Percentiles rank a stretch among this genome's conserved stretches.
These are phyloP conservation scores for Gonium pectorale DNA, from an alignment of 139 green algal species.

Conservation along the genomic window DNA sequence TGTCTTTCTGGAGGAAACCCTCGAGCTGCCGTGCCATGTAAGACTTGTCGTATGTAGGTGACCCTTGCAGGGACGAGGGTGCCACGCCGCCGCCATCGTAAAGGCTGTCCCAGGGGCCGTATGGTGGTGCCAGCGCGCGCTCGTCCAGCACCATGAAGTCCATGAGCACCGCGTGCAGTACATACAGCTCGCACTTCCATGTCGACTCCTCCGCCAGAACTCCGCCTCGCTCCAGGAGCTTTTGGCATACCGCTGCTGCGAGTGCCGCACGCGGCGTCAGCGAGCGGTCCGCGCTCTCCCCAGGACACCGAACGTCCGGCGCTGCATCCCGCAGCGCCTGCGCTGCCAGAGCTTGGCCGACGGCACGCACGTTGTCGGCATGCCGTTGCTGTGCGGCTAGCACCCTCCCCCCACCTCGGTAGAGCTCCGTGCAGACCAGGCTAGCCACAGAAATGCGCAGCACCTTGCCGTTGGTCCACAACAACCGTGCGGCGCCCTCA, in stretches of 20 bases:
- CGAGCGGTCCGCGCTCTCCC: no score
- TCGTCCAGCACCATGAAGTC: not conserved
- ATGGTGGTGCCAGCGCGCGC: not conserved
- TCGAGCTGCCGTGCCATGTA: no score
- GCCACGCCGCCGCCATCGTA: no score
- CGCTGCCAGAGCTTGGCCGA: not conserved
- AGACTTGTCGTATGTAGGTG: no score
- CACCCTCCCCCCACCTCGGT: not conserved
- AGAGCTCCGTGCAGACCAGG: not conserved
- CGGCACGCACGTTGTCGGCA: not conserved
- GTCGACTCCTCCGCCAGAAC: no score
- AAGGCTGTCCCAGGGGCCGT: not conserved
- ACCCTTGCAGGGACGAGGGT: no score
- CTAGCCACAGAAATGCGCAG: not conserved
- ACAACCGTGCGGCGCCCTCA: no score
- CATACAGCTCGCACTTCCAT: constrained; percentile 10
- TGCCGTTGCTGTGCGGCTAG: not conserved
- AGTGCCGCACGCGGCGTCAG: no score
- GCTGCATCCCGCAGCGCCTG: not conserved
- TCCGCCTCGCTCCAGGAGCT: not conserved
- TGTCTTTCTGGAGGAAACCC: no score
- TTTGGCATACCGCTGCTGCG: no score
- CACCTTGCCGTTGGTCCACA: no score
- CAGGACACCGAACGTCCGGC: no score
- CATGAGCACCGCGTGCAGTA: constrained; percentile 39